phyloP scores from a whole-genome alignment of 225 moss, liverwort and hornwort species.

The Asterella californica region DNA sequence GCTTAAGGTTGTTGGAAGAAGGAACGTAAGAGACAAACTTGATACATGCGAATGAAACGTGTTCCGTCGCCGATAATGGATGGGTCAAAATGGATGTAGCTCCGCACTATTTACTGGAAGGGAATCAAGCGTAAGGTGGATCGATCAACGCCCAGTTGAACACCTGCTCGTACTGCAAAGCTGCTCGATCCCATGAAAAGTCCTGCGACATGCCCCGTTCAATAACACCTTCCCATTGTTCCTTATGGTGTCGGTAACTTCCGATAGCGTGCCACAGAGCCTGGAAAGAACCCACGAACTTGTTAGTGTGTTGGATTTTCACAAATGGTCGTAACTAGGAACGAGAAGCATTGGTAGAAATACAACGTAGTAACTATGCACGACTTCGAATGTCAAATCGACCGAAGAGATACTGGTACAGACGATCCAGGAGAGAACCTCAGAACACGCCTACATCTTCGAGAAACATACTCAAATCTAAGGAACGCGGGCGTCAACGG shows the following conservation, averaged over 20 bases:
- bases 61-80: constrained; percentile 3
- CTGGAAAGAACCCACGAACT: not conserved
- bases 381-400: too few species aligned
- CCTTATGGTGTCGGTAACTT: constrained; percentile 57
- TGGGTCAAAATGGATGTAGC: not conserved
- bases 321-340: not conserved
- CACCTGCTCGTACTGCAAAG: constrained; percentile 98
- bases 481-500: too few species aligned
- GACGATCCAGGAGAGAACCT: not conserved
- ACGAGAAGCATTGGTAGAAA: not conserved
- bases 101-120: not conserved
- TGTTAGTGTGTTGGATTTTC: not conserved
- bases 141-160: constrained; percentile 95
- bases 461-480: not conserved
- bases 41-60: not conserved
- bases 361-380: too few species aligned
- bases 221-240: constrained; percentile 69
- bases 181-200: constrained; percentile 82
- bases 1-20: not conserved
- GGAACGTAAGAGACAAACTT: not conserved
- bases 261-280: constrained; percentile 74
- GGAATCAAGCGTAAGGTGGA: constrained; percentile 71
- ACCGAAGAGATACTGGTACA: too few species aligned
- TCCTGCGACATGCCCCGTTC: constrained; percentile 82
- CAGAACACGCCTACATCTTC: not conserved